These are phyloP conservation scores for Populus deltoides DNA, from an alignment of 345 rosid species.

Conservation along the genomic window DNA sequence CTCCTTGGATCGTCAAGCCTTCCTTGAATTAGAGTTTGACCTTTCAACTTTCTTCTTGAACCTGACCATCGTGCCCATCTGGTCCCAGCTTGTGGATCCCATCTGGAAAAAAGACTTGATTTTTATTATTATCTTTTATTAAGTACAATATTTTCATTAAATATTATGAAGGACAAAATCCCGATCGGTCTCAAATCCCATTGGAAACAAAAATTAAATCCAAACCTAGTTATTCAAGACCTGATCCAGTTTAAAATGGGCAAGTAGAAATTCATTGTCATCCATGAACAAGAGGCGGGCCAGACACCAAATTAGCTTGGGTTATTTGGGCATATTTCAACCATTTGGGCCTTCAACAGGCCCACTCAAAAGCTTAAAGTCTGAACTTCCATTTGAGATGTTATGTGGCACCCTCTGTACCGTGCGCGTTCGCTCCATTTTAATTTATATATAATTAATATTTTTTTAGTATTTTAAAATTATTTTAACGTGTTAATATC, in stretches of 20 bases:
- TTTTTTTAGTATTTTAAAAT: too few relatives aligned
- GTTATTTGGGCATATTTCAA: too few relatives aligned
- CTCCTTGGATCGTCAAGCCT: not conserved
- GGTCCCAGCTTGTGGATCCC: not conserved
- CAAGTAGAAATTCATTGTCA: not conserved
- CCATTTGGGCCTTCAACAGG: too few relatives aligned
- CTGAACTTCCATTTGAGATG: too few relatives aligned
- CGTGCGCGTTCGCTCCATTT: too few relatives aligned
- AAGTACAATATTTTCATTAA: not conserved
- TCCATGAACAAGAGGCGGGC: not conserved
- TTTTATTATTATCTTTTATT: not conserved
- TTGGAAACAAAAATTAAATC: too few relatives aligned
- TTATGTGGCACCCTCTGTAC: too few relatives aligned
- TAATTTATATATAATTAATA: too few relatives aligned
- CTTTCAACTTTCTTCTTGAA: not conserved
- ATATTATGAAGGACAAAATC: not conserved
- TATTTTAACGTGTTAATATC: accelerated
- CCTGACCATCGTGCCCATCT: not conserved
- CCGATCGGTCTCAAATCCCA: not conserved
- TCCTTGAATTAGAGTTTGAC: not conserved
- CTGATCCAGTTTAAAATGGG: too few relatives aligned
- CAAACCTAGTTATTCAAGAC: too few relatives aligned
- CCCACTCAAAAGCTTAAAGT: too few relatives aligned
- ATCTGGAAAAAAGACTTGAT: not conserved
- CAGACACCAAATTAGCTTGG: too few relatives aligned